phyloP scores from a whole-genome alignment of 352 stramenopile species.

The Pythium dissimile region DNA sequence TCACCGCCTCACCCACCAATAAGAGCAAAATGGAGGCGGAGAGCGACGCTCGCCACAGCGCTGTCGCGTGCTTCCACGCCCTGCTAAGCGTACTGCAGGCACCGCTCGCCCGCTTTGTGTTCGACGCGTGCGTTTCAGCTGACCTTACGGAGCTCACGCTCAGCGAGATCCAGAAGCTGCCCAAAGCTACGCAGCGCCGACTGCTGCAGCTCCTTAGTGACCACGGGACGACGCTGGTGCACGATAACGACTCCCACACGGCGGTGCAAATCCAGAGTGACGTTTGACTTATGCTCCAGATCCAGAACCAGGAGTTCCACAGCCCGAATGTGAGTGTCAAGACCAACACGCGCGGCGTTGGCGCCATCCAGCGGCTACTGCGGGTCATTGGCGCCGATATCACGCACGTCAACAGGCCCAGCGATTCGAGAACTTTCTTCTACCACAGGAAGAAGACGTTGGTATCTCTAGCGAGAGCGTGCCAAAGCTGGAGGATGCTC shows the following conservation, averaged over 20 bases:
- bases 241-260: neutral
- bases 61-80: slow-evolving; percentile 1
- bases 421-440: too few species aligned
- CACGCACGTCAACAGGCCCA: too few species aligned
- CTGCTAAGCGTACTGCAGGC: neutral
- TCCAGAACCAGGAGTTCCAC: neutral
- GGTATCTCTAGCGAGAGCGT: too few species aligned
- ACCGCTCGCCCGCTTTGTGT: neutral
- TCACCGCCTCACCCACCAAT: too few species aligned
- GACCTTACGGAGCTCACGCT: neutral
- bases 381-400: neutral
- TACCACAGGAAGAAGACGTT: too few species aligned
- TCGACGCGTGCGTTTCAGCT: neutral
- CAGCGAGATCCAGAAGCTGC: neutral
- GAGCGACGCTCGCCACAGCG: neutral
- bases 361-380: neutral
- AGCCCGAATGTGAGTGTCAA: neutral
- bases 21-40: too few species aligned
- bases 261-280: neutral
- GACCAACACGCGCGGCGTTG: neutral
- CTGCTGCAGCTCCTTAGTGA: neutral
- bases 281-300: neutral
- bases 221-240: neutral
- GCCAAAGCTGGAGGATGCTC: too few species aligned
- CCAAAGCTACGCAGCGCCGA: neutral